Base-by-base conservation (phyloP, 2,329 filamentous ascomycete genomes). In the Alternaria metachromatica region DNA sequence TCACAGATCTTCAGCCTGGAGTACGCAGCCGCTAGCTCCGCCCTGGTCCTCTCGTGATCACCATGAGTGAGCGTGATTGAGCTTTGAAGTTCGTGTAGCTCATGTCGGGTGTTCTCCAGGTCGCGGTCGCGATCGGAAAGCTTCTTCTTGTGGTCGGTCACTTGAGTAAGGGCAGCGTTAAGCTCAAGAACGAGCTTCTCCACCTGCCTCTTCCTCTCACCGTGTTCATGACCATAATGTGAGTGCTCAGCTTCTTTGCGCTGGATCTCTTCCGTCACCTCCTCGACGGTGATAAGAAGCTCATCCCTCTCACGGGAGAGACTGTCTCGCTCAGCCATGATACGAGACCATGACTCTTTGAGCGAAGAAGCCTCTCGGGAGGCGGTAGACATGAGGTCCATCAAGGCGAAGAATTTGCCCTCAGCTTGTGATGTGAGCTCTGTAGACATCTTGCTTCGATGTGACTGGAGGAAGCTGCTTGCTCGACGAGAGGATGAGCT, bases 311-410 rank as follows among this genome's bases (percentile, higher is more conserved):
- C 71, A 11, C 58, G 65, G 26, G 58, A 51, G n/a, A 70, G 64
- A n/a, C 65, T 54, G 18, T 75, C 72, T n/a, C 72, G 72, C 64
- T 75, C 71, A 26, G 71, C 67, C 26, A 72, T 65, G 26, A 74
- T 75, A 25, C 67, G 66, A 50, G 67, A 58, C 71, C 71, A 75
- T 15, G 64, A 67, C 55, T 75, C 72, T 25, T 75, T 75, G 11
- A 75, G 37, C 0, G 70, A 74, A 5, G 67, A 66, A 28, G 71
- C 71, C 55, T 72, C 68, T 18, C 72, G 64, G 11, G 72, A 74
- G 12, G 71, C 69, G 26, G 63, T 70, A 10, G 72, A 69, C 65
- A 74, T 75, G 11, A 73, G 71, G 15, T 75, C 72, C 65, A 75
- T 73, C 15, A 75, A 49, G n/a, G 72, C 67, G 51, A 74, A 73